Base-by-base conservation (phyloP, 768 basidiomycete species). In the Fomitopsis serialis region DNA sequence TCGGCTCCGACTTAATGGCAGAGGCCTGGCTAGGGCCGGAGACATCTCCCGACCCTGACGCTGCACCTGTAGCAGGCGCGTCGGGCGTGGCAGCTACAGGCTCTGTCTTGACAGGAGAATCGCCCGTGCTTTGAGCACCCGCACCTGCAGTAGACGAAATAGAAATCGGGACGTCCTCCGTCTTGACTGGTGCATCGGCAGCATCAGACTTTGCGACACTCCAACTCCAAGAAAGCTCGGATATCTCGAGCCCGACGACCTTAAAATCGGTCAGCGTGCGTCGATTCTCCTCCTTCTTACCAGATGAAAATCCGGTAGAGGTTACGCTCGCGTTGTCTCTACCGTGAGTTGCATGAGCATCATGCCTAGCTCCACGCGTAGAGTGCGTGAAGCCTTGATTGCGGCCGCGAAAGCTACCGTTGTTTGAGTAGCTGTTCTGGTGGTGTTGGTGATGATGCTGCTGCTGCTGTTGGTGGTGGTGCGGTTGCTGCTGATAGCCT, bases 231-330 rank as follows among this genome's bases (percentile, higher is more conserved):
- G 73, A 74, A 54, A 97, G 73, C 60, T 87, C 85, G 61, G 77
- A 82, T 60, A 97, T 87, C 66, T 90, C 84, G 61, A 98, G 77
- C 24, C 89, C 94, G 64, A 95, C 77, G 67, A 99, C 93, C 73
- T 96, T 92, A 81, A 99, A 99, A 73, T 98, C 96, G 35, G 94
- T 98, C 61, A 99, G 84, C 27, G 95, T 97, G 63, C 92, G 83
- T 64, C 87, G 82, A 66, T 88, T 87, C 69, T 92, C 90, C 66
- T 91, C 89, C 70, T 87, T 88, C 79, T 90, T 90, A 78, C 85
- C 83, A 64, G 71, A 54, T 2, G 66, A 57, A 42, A 51, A 58
- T 36, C 32, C 46, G 37, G 54, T 54, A 23, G 53, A 61, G 36
- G 59, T 45, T n/a, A 49, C 43, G 53, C 58, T 55, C 49, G 55